phyloP scores from a whole-genome alignment of 1,284 basidiomycete species.

The Flammula alnicola region DNA sequence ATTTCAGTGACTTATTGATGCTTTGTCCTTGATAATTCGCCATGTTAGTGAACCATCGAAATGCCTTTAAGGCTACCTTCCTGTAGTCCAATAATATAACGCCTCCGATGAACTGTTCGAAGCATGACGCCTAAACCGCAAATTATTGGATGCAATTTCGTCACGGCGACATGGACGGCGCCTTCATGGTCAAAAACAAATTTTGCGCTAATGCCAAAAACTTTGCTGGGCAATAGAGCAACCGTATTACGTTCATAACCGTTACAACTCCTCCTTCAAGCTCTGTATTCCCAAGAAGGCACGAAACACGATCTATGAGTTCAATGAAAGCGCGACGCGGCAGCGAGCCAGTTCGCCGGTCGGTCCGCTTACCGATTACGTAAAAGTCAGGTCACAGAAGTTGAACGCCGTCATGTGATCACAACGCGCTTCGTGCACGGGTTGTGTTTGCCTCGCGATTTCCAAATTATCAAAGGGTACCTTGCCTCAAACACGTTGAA shows the following conservation, averaged over 20 bases:
- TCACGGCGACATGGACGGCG: slow-evolving; percentile 8
- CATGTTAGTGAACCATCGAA: not conserved
- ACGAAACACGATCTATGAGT: too few species aligned
- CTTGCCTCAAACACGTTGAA: slow-evolving; percentile 1
- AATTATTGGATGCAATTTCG: slow-evolving; percentile 21
- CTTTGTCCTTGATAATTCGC: slow-evolving; percentile 1
- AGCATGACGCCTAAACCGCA: slow-evolving; percentile 20
- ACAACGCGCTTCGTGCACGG: slow-evolving; percentile 20
- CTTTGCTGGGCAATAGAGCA: too few species aligned
- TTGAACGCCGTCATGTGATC: slow-evolving; percentile 29
- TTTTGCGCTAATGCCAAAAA: too few species aligned
- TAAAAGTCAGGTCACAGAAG: not conserved
- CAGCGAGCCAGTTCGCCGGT: not conserved
- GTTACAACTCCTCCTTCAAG: too few species aligned
- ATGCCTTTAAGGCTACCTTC: too few species aligned
- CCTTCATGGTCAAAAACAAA: too few species aligned
- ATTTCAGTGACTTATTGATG: slow-evolving; percentile 11
- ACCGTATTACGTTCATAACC: too few species aligned
- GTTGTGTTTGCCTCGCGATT: slow-evolving; percentile 20
- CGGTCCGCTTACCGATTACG: not conserved
- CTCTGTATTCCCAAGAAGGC: too few species aligned
- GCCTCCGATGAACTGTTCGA: too few species aligned
- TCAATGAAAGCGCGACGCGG: too few species aligned
- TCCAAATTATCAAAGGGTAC: not conserved
- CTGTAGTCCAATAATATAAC: too few species aligned